phyloP scores from a whole-genome alignment of 2,329 filamentous ascomycete species.

The Exutisphaerella laricina region DNA sequence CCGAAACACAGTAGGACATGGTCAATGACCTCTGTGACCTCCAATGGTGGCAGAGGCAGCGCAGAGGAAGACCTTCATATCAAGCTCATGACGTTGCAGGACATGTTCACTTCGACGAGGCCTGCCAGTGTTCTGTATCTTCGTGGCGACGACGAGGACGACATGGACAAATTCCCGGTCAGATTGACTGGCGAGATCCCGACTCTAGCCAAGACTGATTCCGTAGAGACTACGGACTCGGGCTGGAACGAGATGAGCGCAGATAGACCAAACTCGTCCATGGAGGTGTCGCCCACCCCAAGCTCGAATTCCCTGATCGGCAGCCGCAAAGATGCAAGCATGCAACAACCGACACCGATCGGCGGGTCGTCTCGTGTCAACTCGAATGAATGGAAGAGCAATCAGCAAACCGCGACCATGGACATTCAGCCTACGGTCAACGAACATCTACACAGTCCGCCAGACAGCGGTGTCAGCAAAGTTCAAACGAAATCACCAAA shows the following conservation, averaged over 20 bases:
- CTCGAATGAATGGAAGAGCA: constrained; percentile 46
- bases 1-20: constrained; percentile 89
- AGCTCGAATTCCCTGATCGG: constrained; percentile 42
- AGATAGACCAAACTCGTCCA: constrained; percentile 48
- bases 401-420: constrained; percentile 49
- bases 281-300: constrained; percentile 47
- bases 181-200: constrained; percentile 60
- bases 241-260: constrained; percentile 46
- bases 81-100: constrained; percentile 72
- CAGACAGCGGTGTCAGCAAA: constrained; percentile 49
- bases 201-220: constrained; percentile 52
- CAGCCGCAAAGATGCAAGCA: constrained; percentile 37
- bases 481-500: constrained; percentile 54
- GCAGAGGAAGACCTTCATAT: constrained; percentile 67
- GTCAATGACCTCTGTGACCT: constrained; percentile 75
- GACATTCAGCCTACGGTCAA: constrained; percentile 44
- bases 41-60: constrained; percentile 39
- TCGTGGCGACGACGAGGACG: constrained; percentile 69
- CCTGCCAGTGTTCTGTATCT: constrained; percentile 74
- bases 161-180: constrained; percentile 73
- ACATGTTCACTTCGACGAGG: constrained; percentile 82
- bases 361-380: constrained; percentile 40
- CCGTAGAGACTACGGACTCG: constrained; percentile 40
- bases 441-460: constrained; percentile 42
- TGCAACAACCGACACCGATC: constrained; percentile 43